Percentiles rank a stretch among this genome's conserved stretches.
Conservation (phyloP, 371 early-diverging fungal species). For the Rhizomucor pusillus region DNA sequence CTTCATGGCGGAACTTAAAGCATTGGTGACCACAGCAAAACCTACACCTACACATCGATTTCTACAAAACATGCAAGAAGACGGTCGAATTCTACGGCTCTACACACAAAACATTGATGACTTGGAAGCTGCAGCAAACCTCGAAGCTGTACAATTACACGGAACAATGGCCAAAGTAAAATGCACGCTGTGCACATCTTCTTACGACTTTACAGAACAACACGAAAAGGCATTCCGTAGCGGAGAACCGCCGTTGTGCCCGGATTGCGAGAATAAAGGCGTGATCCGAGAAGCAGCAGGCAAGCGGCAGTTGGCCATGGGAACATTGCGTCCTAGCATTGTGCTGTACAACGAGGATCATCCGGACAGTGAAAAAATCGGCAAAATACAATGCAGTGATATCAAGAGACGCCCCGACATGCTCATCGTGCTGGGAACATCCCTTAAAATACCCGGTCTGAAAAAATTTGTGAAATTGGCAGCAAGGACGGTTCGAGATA, state of each 20-base stretch:
- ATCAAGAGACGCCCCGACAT: constrained; percentile 79
- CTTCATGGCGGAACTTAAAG: constrained; percentile 93
- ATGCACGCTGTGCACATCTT: constrained; percentile 79
- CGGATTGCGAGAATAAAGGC: constrained; percentile 64
- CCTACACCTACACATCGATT: constrained; percentile 91
- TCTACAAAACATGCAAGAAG: constrained; percentile 69
- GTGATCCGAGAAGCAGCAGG: constrained; percentile 62
- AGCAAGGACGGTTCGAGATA: constrained; percentile 64
- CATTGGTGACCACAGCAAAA: constrained; percentile 63
- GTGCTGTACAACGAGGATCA: constrained; percentile 98
- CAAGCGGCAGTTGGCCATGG: constrained; percentile 75
- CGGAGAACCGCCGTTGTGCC: constrained; percentile 79
- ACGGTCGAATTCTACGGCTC: constrained; percentile 78
- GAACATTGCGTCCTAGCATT: constrained; percentile 92
- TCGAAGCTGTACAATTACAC: constrained; percentile 87
- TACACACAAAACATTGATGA: constrained; percentile 99
- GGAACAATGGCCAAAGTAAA: constrained; percentile 84
- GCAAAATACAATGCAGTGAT: constrained; percentile 64
- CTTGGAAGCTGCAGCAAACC: constrained; percentile 73
- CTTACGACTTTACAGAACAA: constrained; percentile 56
- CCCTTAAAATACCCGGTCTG: constrained; percentile 93
- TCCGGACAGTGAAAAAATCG: constrained; percentile 85
- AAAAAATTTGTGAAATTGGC: constrained; percentile 87
- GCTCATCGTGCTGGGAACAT: constrained; percentile 97
- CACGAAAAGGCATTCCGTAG: constrained; percentile 55